phyloP scores from a whole-genome alignment of 441 rosid species.

The Mallotus japonicus region DNA sequence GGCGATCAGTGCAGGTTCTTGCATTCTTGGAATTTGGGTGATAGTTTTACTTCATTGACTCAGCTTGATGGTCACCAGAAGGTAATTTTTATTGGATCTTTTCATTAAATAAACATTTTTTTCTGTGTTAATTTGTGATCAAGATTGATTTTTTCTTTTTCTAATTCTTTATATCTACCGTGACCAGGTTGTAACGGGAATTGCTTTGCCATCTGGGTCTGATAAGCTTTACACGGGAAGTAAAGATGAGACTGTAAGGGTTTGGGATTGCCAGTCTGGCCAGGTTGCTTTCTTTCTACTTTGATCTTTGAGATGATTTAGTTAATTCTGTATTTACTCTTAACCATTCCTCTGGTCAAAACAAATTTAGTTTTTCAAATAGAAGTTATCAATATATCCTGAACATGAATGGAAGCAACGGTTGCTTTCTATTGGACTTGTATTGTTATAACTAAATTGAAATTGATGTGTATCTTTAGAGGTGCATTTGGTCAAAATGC shows the following conservation, averaged over 20 bases:
- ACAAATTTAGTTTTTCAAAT: background rate
- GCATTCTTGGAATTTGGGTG: conserved; percentile 92
- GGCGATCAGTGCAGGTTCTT: conserved; percentile 79
- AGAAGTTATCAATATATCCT: background rate
- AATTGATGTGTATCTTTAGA: no score
- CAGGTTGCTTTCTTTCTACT: conserved; percentile 46
- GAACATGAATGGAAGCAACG: no score
- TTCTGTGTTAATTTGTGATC: conserved; percentile 10
- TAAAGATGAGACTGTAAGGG: conserved; percentile 77
- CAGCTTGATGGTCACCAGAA: conserved; percentile 88
- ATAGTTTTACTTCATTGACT: conserved; percentile 59
- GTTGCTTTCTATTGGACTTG: background rate
- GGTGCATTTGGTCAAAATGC: no score
- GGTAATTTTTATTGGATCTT: conserved; percentile 31
- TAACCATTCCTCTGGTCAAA: background rate
- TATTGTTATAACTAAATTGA: background rate
- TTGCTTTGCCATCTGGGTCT: conserved; percentile 80
- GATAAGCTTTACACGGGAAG: conserved; percentile 92
- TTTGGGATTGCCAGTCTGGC: conserved; percentile 97
- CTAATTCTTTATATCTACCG: background rate
- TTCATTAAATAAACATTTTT: no score
- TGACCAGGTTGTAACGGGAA: conserved; percentile 75
- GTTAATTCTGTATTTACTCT: background rate
- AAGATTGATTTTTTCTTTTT: conserved; percentile 1
- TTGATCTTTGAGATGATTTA: background rate